A percentile compares a stretch with the other conserved stretches of the same genome.
Conservation (phyloP, 441 rosid species). For the Mallotus repandus region DNA sequence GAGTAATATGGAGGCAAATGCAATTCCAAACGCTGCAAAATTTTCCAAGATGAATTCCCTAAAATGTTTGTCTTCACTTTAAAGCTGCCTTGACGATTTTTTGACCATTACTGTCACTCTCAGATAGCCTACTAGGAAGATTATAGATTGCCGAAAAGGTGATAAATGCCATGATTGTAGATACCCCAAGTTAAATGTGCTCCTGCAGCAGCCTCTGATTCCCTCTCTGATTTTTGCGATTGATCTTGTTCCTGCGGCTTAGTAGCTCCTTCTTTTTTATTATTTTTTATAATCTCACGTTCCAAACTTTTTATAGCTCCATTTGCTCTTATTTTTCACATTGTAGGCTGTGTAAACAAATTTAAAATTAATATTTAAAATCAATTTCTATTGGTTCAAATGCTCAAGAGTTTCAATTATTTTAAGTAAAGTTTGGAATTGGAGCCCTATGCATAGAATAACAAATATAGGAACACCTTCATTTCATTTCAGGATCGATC, state of each 20-base stretch:
- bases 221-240: neutral
- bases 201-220: no score
- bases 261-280: neutral
- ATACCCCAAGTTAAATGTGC: neutral
- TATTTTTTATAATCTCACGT: neutral
- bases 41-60: neutral
- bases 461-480: no score
- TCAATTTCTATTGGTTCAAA: no score
- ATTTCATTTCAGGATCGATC: no score
- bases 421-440: no score
- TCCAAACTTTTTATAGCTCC: neutral
- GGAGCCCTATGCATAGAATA: no score
- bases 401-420: no score
- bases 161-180: slow-evolving; percentile 5
- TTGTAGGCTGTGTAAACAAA: no score
- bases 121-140: neutral
- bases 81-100: neutral
- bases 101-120: neutral
- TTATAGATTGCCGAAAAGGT: neutral
- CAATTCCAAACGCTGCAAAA: neutral
- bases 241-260: neutral
- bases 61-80: neutral
- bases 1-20: no score
- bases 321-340: no score
- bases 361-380: no score